A percentile compares a stretch with the other conserved stretches of the same genome.
Conservation (phyloP, 177 flowering plant genomes). For the Vitis hybrid region DNA sequence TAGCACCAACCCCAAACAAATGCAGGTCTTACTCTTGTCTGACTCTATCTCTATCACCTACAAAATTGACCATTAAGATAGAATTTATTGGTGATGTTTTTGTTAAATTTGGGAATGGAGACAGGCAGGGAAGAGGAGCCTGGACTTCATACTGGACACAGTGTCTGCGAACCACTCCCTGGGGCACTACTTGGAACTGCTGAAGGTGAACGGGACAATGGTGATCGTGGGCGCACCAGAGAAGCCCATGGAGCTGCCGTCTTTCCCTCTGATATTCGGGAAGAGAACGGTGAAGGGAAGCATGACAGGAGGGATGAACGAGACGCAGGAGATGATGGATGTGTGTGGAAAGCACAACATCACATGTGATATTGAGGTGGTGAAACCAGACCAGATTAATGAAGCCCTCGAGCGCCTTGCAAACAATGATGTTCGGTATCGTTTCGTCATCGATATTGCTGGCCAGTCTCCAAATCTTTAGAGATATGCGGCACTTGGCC, state of each 20-base stretch:
- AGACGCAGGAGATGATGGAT: constrained; percentile 85
- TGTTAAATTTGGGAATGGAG: too few species aligned
- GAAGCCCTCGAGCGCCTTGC: constrained; percentile 59
- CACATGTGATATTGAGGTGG: constrained; percentile 61
- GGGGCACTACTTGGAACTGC: constrained; percentile 55
- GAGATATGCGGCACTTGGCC: too few species aligned
- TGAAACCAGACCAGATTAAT: constrained; percentile 51
- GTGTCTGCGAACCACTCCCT: constrained; percentile 61
- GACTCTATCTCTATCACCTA: too few species aligned
- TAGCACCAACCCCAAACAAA: constrained; percentile 45
- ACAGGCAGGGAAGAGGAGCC: constrained; percentile 42
- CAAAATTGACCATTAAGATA: too few species aligned
- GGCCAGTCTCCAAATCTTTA: too few species aligned
- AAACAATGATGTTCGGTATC: constrained; percentile 65
- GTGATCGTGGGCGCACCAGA: constrained; percentile 75
- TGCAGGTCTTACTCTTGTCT: constrained; percentile 37
- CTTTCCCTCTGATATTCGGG: constrained; percentile 70
- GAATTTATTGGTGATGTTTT: too few species aligned
- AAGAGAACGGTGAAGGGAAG: constrained; percentile 66
- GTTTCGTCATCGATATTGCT: constrained; percentile 76
- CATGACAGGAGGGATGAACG: constrained; percentile 68
- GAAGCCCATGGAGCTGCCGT: constrained; percentile 62
- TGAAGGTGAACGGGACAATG: constrained; percentile 68
- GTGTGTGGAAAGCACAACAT: constrained; percentile 65
- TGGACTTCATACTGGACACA: constrained; percentile 71